Conservation (phyloP, 768 basidiomycete genomes). For the Termitomyces bulborhizus region DNA sequence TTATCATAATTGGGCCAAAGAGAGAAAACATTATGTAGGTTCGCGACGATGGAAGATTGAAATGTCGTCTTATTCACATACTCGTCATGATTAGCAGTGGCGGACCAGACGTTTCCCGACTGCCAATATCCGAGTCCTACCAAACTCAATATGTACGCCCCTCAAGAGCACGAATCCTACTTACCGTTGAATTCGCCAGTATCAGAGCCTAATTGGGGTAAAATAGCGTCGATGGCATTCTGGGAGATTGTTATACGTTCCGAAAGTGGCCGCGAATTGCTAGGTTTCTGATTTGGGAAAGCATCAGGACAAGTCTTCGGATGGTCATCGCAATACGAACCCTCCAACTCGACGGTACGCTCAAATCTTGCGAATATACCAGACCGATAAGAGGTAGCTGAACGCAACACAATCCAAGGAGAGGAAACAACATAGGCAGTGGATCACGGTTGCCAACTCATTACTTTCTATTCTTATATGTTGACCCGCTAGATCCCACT, state of each 20-base stretch:
- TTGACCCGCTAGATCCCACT: background rate
- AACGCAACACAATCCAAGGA: background rate
- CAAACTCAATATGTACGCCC: background rate
- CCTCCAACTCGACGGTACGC: slow-evolving; percentile 37
- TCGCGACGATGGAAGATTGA: slow-evolving; percentile 29
- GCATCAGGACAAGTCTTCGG: background rate
- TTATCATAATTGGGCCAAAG: slow-evolving; percentile 35
- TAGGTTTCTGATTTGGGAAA: slow-evolving; percentile 28
- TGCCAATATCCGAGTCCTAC: slow-evolving; percentile 50
- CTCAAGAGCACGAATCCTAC: background rate
- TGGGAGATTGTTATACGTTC: slow-evolving; percentile 37
- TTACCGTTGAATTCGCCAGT: slow-evolving; percentile 39
- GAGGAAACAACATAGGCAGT: slow-evolving; percentile 3
- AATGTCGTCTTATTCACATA: slow-evolving; percentile 31
- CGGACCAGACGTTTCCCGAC: slow-evolving; percentile 43
- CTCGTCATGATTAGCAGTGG: slow-evolving; percentile 43
- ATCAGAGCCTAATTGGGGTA: slow-evolving; percentile 27
- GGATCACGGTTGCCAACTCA: background rate
- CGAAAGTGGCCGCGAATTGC: slow-evolving; percentile 27
- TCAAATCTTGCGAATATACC: slow-evolving; percentile 30
- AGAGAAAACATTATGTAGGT: slow-evolving; percentile 34
- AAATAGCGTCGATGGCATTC: slow-evolving; percentile 34
- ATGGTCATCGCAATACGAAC: slow-evolving; percentile 18
- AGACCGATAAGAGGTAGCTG: slow-evolving; percentile 2
- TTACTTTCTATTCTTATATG: slow-evolving; percentile 3